Base-by-base conservation (phyloP, 306 rosid species). In the Calophaca sinica region DNA sequence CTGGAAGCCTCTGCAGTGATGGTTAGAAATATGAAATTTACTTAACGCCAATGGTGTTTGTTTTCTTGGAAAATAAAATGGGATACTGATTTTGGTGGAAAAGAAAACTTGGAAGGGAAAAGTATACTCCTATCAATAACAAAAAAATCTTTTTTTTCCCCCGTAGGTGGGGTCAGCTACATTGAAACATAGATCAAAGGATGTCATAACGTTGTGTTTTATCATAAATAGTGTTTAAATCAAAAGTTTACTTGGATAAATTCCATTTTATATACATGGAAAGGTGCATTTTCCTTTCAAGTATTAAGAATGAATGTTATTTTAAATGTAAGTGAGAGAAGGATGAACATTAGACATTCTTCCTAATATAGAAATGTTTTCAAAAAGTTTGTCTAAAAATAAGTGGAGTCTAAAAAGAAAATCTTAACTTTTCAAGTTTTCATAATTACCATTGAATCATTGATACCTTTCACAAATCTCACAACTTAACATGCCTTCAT, bases 191-290 rank as follows among this genome's bases (percentile, higher is more conserved):
- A 20, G 26, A 20, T 20, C 26, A 20, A 20, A 20, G 26, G 26
- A 20, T 20, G 26, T 20, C 26, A 20, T 20, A 20, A 20, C n/a
- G n/a, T n/a, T n/a, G n/a, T 20, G 26, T 20, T 20, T 20, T 20
- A 39, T 39, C 44, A 39, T 39, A 39, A 39, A 39, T 6, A 2
- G 44, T 4, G 4, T 39, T 2, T 7, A 3, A 31, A 29, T 9
- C 7, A 9, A 33, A 57, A 65, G 15, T 38, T 65, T 58, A 55
- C 67, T 6, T 45, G 26, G 33, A 76, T 13, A 67, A 10, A 57
- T 64, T 72, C 70, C 69, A 59, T 36, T 59, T 36, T 60, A 33
- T 76, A 26, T 41, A 66, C 45, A 5, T 33, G 67, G 73, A 79
- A 71, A 62, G 70, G 73, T 62, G 59, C 73, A 53, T 54, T 53